Conservation (phyloP, 2,329 filamentous ascomycete species). For the Cordyceps pruinosa region DNA sequence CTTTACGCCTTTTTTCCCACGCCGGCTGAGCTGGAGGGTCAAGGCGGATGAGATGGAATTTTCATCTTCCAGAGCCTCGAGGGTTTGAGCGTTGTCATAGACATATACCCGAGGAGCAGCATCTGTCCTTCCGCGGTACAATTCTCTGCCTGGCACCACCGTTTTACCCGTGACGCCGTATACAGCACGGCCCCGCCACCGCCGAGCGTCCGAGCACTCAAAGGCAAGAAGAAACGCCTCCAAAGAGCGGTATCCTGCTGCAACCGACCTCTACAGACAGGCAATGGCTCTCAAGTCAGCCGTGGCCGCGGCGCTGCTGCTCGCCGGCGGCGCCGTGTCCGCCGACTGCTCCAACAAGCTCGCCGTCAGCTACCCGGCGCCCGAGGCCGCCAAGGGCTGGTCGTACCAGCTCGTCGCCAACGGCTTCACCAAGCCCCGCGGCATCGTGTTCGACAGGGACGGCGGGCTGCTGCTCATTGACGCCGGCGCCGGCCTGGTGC, state of each 20-base stretch:
- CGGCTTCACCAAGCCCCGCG: conserved; percentile 35
- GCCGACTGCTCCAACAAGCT: conserved; percentile 29
- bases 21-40: not conserved
- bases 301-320: conserved; percentile 6
- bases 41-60: not conserved
- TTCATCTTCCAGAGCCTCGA: not conserved
- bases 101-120: not conserved
- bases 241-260: not conserved
- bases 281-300: not conserved
- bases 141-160: too few relatives aligned
- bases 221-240: not conserved
- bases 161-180: not conserved
- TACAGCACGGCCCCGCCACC: not conserved
- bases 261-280: not conserved
- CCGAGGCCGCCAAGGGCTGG: conserved; percentile 36
- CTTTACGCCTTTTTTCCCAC: not conserved
- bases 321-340: conserved; percentile 3
- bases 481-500: conserved; percentile 34
- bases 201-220: not conserved
- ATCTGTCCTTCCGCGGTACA: not conserved
- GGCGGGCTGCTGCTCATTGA: conserved; percentile 42
- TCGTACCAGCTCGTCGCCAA: conserved; percentile 36
- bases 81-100: not conserved
- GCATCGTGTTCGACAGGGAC: conserved; percentile 38
- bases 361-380: conserved; percentile 28